A percentile compares a stretch with the other conserved stretches of the same genome.
Conservation (phyloP, 768 basidiomycete genomes). For the Candolleomyces eurysporus region DNA sequence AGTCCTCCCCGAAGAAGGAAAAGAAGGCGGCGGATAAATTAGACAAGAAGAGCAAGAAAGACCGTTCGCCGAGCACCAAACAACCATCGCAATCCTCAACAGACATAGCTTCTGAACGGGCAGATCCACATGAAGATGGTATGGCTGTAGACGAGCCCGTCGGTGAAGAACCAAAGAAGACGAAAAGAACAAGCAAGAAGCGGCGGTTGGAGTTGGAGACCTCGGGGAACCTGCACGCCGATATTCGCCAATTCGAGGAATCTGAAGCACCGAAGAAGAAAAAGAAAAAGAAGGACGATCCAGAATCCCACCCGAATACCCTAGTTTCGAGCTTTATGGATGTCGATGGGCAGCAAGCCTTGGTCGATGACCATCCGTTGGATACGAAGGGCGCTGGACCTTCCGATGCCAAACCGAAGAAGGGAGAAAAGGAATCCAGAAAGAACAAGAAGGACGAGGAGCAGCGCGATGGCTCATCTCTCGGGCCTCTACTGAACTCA, state of each 20-base stretch:
- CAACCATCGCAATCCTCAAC: neutral
- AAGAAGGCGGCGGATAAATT: neutral
- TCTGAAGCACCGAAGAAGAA: constrained; percentile 6
- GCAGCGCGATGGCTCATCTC: neutral
- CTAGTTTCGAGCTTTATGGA: neutral
- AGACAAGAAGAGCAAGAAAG: constrained; percentile 13
- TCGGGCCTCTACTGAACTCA: neutral
- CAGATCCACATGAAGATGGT: constrained; percentile 9
- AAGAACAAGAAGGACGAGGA: constrained; percentile 1
- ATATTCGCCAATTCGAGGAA: neutral
- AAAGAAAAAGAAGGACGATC: constrained; percentile 16
- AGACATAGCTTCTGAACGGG: neutral
- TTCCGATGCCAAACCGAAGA: constrained; percentile 3
- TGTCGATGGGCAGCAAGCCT: neutral
- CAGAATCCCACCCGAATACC: constrained; percentile 3
- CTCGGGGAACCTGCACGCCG: neutral
- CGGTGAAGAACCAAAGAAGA: neutral
- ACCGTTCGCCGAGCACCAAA: neutral
- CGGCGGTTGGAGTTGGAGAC: neutral
- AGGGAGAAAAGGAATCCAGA: constrained; percentile 10
- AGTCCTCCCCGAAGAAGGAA: neutral
- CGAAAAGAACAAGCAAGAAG: neutral
- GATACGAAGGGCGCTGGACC: neutral
- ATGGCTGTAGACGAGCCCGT: neutral
- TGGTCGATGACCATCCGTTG: too few species aligned